Evolutionary conservation across 2,329 filamentous ascomycete species (phyloP), one percentile per base, ranked within the genome.

Genomic region (Fusarium succisae): DNA sequence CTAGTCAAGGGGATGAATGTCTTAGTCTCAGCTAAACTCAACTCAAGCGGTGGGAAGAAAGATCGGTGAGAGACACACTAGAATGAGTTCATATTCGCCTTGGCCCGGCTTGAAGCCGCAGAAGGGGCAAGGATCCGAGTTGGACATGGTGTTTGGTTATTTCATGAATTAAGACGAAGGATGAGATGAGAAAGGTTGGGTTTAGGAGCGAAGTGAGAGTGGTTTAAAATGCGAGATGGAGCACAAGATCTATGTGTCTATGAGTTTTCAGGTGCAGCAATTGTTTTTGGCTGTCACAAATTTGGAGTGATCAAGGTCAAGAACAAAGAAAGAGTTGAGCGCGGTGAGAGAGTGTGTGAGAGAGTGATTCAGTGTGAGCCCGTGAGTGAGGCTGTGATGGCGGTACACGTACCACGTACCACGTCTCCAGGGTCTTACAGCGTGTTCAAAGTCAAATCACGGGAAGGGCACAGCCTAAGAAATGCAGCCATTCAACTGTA

Each of bases 1-100:
- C 79, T 81, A 51, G 39, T 48, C 59, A 62, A 28, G 54, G 44
- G 50, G 44, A 45, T 28, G 17, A 24, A 66, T 55, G 70, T 59
- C 53, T 77, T 54, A 77, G 73, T 67, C 35, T 60, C 51, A 47
- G 53, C 32, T 55, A 43, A 32, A 38, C 47, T 37, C 44, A 59
- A 30, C 44, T 30, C 32, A 41, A 65, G 55, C 53, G 48, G 59
- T 50, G 20, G 20, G 45, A 48, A 47, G 57, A 41, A 30, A 58
- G 39, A 57, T 63, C 39, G 58, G 57, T 53, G 38, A 53, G 35
- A 63, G 24, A 47, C 81, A 71, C 71, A 83, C 83, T 69, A 83
- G 56, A 61, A 84, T 53, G 62, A 84, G 80, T 58, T 80, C 77
- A 69, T 83, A 79, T 57, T 82, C 79, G 53, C 79, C 79, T 18